Evolutionary conservation across 768 basidiomycete genomes (phyloP).

Genomic region (Roridomyces roridus): DNA sequence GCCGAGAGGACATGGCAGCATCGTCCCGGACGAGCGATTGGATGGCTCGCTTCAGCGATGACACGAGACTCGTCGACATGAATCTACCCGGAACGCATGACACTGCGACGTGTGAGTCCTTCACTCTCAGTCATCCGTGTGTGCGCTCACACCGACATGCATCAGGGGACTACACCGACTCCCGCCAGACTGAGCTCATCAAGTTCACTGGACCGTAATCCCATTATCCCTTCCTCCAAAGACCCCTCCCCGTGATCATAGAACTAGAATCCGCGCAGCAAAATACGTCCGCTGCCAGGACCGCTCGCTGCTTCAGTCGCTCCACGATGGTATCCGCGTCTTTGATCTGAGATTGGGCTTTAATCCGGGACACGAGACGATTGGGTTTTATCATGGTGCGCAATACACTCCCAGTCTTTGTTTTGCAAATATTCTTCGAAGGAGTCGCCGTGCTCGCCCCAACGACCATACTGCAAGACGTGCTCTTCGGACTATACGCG

Average conservation of each 20-base stretch:
- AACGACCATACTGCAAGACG: constrained; percentile 22
- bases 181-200: constrained; percentile 45
- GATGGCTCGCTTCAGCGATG: constrained; percentile 52
- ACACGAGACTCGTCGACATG: constrained; percentile 50
- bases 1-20: constrained; percentile 38
- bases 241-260: too few species aligned
- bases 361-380: constrained; percentile 56
- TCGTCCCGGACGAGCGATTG: constrained; percentile 45
- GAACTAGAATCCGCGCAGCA: constrained; percentile 44
- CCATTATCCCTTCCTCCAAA: too few species aligned
- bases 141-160: too few species aligned
- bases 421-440: too few species aligned
- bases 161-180: constrained; percentile 52
- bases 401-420: not conserved
- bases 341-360: constrained; percentile 56
- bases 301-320: constrained; percentile 49
- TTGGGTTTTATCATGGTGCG: constrained; percentile 55
- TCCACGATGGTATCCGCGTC: constrained; percentile 56
- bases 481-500: constrained; percentile 21
- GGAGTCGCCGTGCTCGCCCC: constrained; percentile 21
- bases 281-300: constrained; percentile 49
- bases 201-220: constrained; percentile 52
- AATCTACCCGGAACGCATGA: constrained; percentile 62
- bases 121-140: not conserved
- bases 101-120: constrained; percentile 47